A percentile compares a stretch with the other conserved stretches of the same genome.
Evolutionary conservation across 2,329 filamentous ascomycete species (phyloP).

Genomic region (Sporothrix pseudoabietina): DNA sequence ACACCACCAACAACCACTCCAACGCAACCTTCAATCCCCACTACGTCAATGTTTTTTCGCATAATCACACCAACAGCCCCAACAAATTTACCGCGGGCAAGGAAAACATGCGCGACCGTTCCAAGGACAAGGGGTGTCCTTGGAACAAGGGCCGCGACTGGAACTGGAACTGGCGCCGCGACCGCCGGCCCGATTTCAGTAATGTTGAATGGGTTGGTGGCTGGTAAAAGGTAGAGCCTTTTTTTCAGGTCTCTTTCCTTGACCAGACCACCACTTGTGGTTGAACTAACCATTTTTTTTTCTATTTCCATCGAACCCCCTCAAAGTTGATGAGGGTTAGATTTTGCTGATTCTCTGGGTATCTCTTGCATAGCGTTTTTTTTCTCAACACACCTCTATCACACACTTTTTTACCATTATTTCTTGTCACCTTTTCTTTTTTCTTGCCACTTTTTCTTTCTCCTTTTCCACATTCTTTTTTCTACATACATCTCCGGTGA

Average conservation of each 20-base stretch:
- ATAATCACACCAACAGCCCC: slow-evolving; percentile 17
- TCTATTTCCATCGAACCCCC: slow-evolving; percentile 27
- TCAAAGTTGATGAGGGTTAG: slow-evolving; percentile 27
- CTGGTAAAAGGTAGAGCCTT: slow-evolving; percentile 65
- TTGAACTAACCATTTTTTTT: slow-evolving; percentile 48
- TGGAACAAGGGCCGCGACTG: slow-evolving; percentile 61
- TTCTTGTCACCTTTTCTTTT: slow-evolving; percentile 12
- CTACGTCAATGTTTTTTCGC: slow-evolving; percentile 26
- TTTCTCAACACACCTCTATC: slow-evolving; percentile 31
- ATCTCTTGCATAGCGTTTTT: slow-evolving; percentile 30
- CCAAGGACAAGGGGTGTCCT: slow-evolving; percentile 52
- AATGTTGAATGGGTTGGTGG: slow-evolving; percentile 95
- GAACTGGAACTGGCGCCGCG: slow-evolving; percentile 64
- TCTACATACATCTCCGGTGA: slow-evolving; percentile 9
- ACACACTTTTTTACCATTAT: slow-evolving; percentile 31
- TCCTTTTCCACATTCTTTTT: neutral
- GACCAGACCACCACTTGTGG: slow-evolving; percentile 60
- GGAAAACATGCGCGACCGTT: slow-evolving; percentile 44
- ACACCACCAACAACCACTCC: slow-evolving; percentile 1
- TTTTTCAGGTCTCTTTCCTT: slow-evolving; percentile 41
- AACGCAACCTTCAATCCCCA: slow-evolving; percentile 23
- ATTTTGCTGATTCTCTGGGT: slow-evolving; percentile 36
- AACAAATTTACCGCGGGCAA: slow-evolving; percentile 41
- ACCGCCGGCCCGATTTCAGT: slow-evolving; percentile 67
- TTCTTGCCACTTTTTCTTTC: slow-evolving; percentile 5